phyloP scores from a whole-genome alignment of 495 filamentous ascomycete genomes.

The Hyaloscypha hepaticicola region DNA sequence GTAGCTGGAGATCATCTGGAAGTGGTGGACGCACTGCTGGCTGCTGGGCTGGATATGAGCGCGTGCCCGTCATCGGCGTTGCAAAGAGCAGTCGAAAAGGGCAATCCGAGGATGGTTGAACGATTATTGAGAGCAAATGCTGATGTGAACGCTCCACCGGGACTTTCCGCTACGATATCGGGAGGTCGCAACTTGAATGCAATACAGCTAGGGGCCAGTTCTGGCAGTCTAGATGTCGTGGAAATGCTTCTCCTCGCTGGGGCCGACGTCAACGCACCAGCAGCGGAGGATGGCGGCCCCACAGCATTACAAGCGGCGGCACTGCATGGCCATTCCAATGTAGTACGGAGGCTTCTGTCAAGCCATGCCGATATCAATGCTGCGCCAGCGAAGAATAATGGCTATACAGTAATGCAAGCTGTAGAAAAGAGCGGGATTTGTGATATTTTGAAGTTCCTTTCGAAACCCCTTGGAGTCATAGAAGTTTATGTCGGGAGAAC shows the following conservation, averaged over 20 bases:
- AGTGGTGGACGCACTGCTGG: too few species aligned
- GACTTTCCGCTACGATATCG: conserved; percentile 13
- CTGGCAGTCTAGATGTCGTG: conserved; percentile 28
- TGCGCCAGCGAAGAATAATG: neutral
- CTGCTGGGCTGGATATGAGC: too few species aligned
- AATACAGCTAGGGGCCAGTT: conserved; percentile 23
- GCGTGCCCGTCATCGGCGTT: too few species aligned
- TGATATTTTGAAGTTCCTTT: too few species aligned
- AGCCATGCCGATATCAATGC: conserved; percentile 14
- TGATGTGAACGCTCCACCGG: neutral
- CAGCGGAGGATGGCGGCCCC: conserved; percentile 24
- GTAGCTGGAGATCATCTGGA: too few species aligned
- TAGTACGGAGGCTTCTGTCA: conserved; percentile 7
- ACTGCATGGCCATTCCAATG: neutral
- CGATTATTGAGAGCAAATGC: conserved; percentile 20
- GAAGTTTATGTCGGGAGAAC: too few species aligned
- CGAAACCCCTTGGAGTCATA: too few species aligned
- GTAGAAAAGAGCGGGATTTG: neutral
- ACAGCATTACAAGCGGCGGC: conserved; percentile 37
- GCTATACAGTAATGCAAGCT: conserved; percentile 14
- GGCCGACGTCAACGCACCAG: conserved; percentile 32
- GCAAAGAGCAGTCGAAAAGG: too few species aligned
- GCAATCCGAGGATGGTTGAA: too few species aligned
- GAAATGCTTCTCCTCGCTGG: conserved; percentile 32
- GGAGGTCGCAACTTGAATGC: conserved; percentile 27